Evolutionary conservation across 1,284 basidiomycete species (phyloP).

Genomic region (Austropuccinia psidii): DNA sequence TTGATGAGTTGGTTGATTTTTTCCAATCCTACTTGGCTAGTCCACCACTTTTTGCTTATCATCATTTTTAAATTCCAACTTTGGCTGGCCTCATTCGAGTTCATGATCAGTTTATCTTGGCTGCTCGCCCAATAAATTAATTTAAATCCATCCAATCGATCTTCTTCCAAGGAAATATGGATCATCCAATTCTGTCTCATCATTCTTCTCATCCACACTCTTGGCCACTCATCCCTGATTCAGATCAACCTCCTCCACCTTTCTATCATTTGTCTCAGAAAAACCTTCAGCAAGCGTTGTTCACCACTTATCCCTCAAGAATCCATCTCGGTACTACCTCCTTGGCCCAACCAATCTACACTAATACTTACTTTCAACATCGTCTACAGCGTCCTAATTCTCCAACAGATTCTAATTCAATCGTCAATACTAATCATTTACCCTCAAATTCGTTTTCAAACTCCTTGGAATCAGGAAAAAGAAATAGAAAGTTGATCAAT

Average conservation of each 20-base stretch:
- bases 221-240: slow-evolving; percentile 1
- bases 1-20: no score
- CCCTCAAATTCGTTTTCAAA: neutral
- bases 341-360: slow-evolving; percentile 75
- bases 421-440: neutral
- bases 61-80: no score
- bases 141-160: no score
- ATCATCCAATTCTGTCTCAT: no score
- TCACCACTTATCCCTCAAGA: slow-evolving; percentile 81
- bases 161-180: no score
- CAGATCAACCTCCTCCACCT: neutral
- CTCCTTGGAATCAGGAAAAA: slow-evolving; percentile 22
- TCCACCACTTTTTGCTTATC: no score
- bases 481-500: slow-evolving; percentile 59
- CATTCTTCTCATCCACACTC: neutral
- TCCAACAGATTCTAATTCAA: neutral
- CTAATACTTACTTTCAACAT: slow-evolving; percentile 49
- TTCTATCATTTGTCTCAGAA: neutral
- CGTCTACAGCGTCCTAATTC: slow-evolving; percentile 35
- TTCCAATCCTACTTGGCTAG: no score
- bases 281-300: slow-evolving; percentile 57
- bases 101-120: no score
- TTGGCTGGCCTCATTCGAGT: no score
- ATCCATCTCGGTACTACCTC: slow-evolving; percentile 82
- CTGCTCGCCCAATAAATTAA: no score